Evolutionary conservation across 768 basidiomycete species (phyloP), one percentile per base, ranked within the genome.

Genomic region (Scleroderma citrinum): DNA sequence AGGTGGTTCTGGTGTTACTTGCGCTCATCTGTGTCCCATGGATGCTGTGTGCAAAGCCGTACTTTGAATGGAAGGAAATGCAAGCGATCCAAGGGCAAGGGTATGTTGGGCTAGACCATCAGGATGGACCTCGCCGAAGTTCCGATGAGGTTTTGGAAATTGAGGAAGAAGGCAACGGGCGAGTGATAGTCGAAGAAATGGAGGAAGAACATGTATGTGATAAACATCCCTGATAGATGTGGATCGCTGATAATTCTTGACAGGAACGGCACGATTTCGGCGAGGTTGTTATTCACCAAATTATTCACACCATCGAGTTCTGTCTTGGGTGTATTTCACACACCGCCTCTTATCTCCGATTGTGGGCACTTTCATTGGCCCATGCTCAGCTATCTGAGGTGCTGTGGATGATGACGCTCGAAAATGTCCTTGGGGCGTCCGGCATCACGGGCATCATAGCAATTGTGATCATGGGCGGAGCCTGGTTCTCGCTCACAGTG

Each of bases 291-390:
- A 89, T 98, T 51, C 95, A 99, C 69, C 96, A 99, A 68, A 76
- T 96, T 53, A 99, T 99, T 61, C 96, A 98, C 69, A 95, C 93
- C 21, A 97, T 99, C 69, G 96, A 99, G 71, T 99, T 98, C 71
- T 99, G 96, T 65, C 82, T 99, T 30, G 96, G 95, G 7, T 97
- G 95, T 68, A 97, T 97, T 61, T 98, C 95, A 55, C 95, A 97
- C 68, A 98, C 95, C 1, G 91, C 91, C 12, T 92, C 88, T 14
- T 91, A 90, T 68, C 80, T 92, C 42, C 87, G 95, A 64, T 76
- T 99, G 34, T 98, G 95, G 95, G 96, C 96, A 17, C 79, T 99
- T 7, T 99, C 96, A 21, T 79, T 99, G 45, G 96, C 96, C 11
- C 96, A 99, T 70, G 92, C 96, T 17, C 96, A 98, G 69, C 75